Evolutionary conservation across 2,329 filamentous ascomycete genomes (phyloP), one percentile per base, ranked within the genome.

Genomic region (Chaetomium sp.): DNA sequence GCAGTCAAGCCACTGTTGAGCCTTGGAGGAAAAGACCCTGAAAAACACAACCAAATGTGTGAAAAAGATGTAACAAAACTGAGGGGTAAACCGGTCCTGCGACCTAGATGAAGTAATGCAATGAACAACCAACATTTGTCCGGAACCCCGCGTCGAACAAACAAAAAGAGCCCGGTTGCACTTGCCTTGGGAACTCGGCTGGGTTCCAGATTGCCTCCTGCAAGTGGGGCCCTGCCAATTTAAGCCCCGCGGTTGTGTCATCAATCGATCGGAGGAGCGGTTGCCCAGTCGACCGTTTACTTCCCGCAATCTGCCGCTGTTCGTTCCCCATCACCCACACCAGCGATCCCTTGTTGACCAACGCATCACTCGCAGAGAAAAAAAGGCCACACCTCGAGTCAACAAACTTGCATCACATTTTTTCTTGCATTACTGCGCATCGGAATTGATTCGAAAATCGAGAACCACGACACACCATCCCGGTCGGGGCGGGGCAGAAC

Each of bases 261-360:
- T 62, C 55, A 46, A 36, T 44, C 37, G 52, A 52, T 50, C 34
- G 42, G 34, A 57, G 52, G 58, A 58, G 50, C 49, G 34, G 64
- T 66, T 66, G 64, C 62, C 63, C 59, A 38, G 64, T 43, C 62
- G 59, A 66, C 64, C 56, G 64, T 66, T 64, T 65, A 66, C 64
- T 61, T 66, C 14, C 46, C 35, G 50, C 59, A 34, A 34, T 42
- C 36, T 56, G 54, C 59, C 45, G 52, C 54, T 51, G 44, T 47
- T 49, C 53, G 53, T 37, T 45, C 40, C 35, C 44, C 56, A 35
- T 54, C 51, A 46, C 53, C 48, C 48, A 51, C 54, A 54, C 46
- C 6, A 40, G 5, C n/a, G 11, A 46, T 52, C 49, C 44, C 44
- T 42, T 49, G 45, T 49, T 14, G 41, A 46, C 51, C 41, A 53